Base-by-base conservation (phyloP, 441 rosid genomes). In the Croton setiger region DNA sequence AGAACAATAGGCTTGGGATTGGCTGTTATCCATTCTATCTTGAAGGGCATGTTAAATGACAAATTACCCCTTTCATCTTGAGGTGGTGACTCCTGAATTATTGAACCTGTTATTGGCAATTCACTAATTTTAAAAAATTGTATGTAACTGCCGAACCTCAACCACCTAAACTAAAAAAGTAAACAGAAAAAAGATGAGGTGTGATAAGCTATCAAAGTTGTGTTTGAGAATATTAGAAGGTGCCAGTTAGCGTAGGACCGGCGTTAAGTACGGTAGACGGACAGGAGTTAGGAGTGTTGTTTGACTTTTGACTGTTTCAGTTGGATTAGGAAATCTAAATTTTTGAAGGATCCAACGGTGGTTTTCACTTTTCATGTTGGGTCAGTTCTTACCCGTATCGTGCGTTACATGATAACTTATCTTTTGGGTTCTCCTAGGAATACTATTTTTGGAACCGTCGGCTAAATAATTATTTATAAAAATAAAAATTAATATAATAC, bases 361-460 rank as follows among this genome's bases (percentile, higher is more conserved):
- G n/a, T n/a, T n/a, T n/a, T n/a, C n/a, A n/a, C n/a, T n/a, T n/a
- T n/a, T n/a, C n/a, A n/a, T n/a, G n/a, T n/a, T n/a, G n/a, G n/a
- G n/a, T n/a, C n/a, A n/a, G n/a, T n/a, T n/a, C n/a, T n/a, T n/a
- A n/a, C n/a, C n/a, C n/a, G n/a, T n/a, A n/a, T n/a, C n/a, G n/a
- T n/a, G n/a, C n/a, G n/a, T n/a, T n/a, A n/a, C n/a, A n/a, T 64
- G 59, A 64, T 64, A 64, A 36, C 45, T 51, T 64, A 64, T 66
- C 37, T 33, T 17, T 5, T 10, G 18, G 17, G 1, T 59, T 35
- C 53, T 43, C 27, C 14, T 2, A 27, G n/a, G 37, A 7, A 63
- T 45, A n/a, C n/a, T n/a, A n/a, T n/a, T n/a, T n/a, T n/a, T n/a
- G n/a, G n/a, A n/a, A n/a, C n/a, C n/a, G n/a, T n/a, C n/a, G n/a